Conservation (phyloP, 148 eudicot species). For the Arctostaphylos glauca region DNA sequence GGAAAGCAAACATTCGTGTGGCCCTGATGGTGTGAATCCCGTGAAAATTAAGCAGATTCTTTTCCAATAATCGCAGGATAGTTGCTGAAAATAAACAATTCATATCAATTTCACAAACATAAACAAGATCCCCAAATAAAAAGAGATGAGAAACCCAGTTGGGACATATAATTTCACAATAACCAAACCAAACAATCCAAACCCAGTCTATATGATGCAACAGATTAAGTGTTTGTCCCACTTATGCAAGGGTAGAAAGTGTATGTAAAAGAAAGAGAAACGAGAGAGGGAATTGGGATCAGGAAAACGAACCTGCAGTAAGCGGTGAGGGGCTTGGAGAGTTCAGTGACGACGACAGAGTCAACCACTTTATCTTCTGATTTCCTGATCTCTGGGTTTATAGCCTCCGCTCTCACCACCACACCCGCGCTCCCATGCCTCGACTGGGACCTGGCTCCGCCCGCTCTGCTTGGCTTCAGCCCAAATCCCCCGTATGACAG, state of each 20-base stretch:
- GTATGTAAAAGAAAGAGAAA: not conserved
- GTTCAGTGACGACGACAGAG: constrained; percentile 71
- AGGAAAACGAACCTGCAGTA: constrained; percentile 74
- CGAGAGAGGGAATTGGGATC: not conserved
- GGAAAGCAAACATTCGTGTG: not conserved
- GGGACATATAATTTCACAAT: not conserved
- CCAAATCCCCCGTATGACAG: constrained; percentile 18
- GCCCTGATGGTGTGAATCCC: not conserved
- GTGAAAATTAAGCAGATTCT: not conserved
- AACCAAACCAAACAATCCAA: not conserved
- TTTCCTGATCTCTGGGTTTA: constrained; percentile 85
- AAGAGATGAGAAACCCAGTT: not conserved
- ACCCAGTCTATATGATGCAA: not conserved
- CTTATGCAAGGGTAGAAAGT: not conserved
- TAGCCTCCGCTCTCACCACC: constrained; percentile 65
- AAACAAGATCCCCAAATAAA: not conserved
- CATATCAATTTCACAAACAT: too few species aligned
- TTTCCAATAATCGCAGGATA: too few species aligned
- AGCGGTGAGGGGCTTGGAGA: constrained; percentile 79
- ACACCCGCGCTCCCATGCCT: constrained; percentile 16
- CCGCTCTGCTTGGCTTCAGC: constrained; percentile 5
- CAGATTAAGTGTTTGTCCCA: not conserved
- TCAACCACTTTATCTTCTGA: constrained; percentile 85
- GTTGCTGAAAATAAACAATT: too few species aligned
- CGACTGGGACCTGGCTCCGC: not conserved